phyloP scores from a whole-genome alignment of 306 rosid species.

The Cucurbita ficifolia region DNA sequence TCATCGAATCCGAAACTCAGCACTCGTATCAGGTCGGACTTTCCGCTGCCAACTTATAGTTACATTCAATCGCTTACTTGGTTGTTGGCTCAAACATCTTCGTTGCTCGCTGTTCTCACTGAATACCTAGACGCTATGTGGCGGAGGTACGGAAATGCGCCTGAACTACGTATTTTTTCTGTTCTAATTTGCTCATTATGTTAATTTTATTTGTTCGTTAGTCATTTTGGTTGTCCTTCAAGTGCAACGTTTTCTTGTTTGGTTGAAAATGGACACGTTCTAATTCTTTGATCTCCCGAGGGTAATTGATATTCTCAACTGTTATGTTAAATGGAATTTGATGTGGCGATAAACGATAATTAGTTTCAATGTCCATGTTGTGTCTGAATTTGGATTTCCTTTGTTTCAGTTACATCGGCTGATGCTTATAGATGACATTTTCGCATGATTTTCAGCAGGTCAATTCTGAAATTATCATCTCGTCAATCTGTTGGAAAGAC shows the following conservation, averaged over 20 bases:
- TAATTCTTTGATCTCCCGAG: not conserved
- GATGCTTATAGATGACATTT: not conserved
- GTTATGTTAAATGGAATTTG: not conserved
- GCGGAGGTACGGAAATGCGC: conserved; percentile 2
- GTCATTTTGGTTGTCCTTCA: not conserved
- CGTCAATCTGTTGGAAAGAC: conserved; percentile 32
- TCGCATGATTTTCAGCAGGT: conserved; percentile 29
- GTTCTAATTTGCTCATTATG: not conserved
- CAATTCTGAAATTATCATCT: conserved; percentile 48
- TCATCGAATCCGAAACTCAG: not conserved
- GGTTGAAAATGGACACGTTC: not conserved
- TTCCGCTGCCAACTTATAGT: not conserved
- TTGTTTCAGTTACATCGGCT: not conserved
- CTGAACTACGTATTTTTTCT: not conserved
- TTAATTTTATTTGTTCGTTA: not conserved
- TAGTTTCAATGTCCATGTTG: not conserved
- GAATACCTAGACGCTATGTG: conserved; percentile 2
- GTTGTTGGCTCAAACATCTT: not conserved
- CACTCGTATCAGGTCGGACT: not conserved
- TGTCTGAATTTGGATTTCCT: not conserved
- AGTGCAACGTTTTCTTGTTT: not conserved
- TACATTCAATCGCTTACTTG: not conserved
- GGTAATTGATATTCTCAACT: not conserved
- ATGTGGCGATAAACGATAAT: not conserved
- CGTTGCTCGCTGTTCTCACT: not conserved